These are phyloP conservation scores for Podospora pseudopauciseta DNA, from an alignment of 495 filamentous ascomycete species.

Conservation along the genomic window DNA sequence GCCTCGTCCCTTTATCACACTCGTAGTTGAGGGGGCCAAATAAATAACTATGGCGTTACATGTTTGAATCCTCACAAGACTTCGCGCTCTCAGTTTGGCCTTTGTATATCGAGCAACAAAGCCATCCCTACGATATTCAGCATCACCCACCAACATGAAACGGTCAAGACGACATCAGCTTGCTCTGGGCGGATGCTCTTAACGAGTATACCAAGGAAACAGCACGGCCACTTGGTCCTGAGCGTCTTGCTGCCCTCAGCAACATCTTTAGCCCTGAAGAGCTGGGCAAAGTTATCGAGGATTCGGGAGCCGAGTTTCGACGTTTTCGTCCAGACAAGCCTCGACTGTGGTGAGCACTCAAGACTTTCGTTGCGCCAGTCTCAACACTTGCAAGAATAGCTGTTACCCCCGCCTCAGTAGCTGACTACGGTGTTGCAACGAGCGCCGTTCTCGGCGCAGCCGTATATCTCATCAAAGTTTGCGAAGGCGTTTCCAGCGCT, in stretches of 20 bases:
- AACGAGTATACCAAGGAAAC: background rate
- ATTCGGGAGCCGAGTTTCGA: background rate
- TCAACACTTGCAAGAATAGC: background rate
- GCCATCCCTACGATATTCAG: too few species aligned
- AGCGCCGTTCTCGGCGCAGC: background rate
- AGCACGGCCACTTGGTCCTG: background rate
- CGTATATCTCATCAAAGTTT: constrained; percentile 12
- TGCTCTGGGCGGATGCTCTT: background rate
- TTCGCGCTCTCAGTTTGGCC: too few species aligned
- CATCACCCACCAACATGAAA: background rate
- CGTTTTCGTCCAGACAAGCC: background rate
- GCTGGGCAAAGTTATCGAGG: background rate
- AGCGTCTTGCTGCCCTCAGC: background rate
- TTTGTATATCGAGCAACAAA: too few species aligned
- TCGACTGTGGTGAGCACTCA: background rate
- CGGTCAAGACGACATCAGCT: background rate
- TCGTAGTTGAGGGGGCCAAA: too few species aligned
- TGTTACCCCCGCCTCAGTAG: background rate
- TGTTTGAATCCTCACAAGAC: too few species aligned
- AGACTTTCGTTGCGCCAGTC: background rate
- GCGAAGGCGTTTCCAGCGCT: constrained; percentile 16
- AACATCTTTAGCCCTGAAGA: background rate
- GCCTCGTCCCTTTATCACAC: too few species aligned
- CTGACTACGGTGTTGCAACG: background rate
- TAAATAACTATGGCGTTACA: too few species aligned